These are phyloP conservation scores for Pseudopithomyces chartarum DNA, from an alignment of 2,329 filamentous ascomycete species.

Conservation along the genomic window DNA sequence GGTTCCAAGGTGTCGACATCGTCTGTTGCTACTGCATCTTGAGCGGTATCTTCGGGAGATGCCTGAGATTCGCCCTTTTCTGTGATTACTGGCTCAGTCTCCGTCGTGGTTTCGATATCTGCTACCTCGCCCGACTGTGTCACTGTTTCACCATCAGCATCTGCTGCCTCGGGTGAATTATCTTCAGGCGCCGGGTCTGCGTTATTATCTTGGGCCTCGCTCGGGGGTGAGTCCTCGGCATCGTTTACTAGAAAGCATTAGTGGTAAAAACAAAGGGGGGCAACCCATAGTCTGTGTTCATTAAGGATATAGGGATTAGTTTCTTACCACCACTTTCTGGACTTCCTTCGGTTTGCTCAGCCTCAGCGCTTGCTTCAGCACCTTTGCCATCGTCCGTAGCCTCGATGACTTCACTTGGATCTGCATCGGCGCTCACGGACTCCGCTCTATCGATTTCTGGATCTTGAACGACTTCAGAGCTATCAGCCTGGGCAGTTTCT, in stretches of 20 bases:
- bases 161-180: neutral
- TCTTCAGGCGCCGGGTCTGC: neutral
- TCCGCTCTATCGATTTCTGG: neutral
- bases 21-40: neutral
- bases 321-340: neutral
- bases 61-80: neutral
- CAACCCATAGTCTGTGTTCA: neutral
- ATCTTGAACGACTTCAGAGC: neutral
- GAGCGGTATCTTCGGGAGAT: neutral
- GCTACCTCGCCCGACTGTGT: neutral
- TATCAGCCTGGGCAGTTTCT: neutral
- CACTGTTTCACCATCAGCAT: neutral
- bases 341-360: neutral
- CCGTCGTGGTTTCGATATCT: neutral
- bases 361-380: neutral
- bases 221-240: neutral
- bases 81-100: neutral
- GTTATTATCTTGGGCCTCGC: neutral
- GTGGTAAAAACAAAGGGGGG: neutral
- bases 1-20: neutral
- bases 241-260: neutral
- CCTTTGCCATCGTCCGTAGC: neutral
- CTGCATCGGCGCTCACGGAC: neutral
- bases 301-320: neutral
- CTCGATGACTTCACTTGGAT: neutral